Evolutionary conservation across 2,329 filamentous ascomycete species (phyloP).

Genomic region (Pochonia chlamydosporia): DNA sequence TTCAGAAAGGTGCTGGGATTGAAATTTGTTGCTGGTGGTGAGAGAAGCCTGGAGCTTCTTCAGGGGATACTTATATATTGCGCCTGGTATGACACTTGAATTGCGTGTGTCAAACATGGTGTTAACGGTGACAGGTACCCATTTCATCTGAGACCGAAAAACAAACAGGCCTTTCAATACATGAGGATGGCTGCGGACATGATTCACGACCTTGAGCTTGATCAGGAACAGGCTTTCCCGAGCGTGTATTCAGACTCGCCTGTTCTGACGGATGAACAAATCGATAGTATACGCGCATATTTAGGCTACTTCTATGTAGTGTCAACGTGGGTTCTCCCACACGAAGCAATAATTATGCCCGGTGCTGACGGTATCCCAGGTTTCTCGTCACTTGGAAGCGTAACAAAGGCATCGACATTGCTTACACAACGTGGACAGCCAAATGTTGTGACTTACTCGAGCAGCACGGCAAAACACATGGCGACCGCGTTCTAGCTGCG

Average conservation of each 20-base stretch:
- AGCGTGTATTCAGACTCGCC: constrained; percentile 1
- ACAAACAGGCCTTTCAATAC: constrained; percentile 44
- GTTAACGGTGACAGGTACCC: constrained; percentile 39
- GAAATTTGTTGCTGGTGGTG: constrained; percentile 51
- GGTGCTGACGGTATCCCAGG: constrained; percentile 18
- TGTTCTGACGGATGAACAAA: constrained; percentile 18
- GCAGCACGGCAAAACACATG: constrained; percentile 25
- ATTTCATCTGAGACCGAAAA: constrained; percentile 47
- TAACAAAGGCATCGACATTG: constrained; percentile 20
- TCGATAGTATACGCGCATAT: constrained; percentile 41
- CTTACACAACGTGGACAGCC: constrained; percentile 36
- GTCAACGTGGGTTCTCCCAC: constrained; percentile 30
- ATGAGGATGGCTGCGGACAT: constrained; percentile 47
- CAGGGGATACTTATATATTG: constrained; percentile 53
- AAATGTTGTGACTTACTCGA: constrained; percentile 40
- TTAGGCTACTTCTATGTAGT: constrained; percentile 37
- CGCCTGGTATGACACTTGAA: constrained; percentile 51
- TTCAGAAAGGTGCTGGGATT: constrained; percentile 50
- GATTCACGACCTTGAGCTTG: constrained; percentile 42
- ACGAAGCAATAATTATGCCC: neutral
- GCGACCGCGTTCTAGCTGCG: constrained; percentile 38
- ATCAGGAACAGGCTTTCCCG: constrained; percentile 25
- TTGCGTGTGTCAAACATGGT: too few relatives aligned
- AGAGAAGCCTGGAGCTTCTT: constrained; percentile 50
- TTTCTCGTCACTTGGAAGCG: constrained; percentile 33